Percentiles rank a stretch among this genome's conserved stretches.
Evolutionary conservation across 208 protist genomes (phyloP).

Genomic region (Crithidia sp.): DNA sequence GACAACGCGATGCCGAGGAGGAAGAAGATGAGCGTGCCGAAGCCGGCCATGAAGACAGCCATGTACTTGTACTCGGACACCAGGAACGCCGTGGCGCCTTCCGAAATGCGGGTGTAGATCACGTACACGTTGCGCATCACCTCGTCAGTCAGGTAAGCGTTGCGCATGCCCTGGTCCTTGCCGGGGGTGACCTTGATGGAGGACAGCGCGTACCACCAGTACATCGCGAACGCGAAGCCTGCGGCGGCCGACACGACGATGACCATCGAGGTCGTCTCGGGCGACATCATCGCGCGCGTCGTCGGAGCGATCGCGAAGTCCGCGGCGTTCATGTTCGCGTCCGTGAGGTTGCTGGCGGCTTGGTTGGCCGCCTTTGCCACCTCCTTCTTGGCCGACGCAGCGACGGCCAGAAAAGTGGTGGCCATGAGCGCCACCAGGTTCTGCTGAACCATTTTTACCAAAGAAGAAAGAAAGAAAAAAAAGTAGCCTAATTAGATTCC

Average conservation of each 20-base stretch:
- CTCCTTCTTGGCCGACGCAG: slow-evolving; percentile 4
- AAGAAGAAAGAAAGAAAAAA: slow-evolving; percentile 15
- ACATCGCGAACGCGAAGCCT: slow-evolving; percentile 81
- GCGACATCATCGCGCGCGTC: slow-evolving; percentile 39
- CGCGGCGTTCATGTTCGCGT: not conserved
- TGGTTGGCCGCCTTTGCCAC: not conserved
- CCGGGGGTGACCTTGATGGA: slow-evolving; percentile 62
- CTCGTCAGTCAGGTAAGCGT: slow-evolving; percentile 76
- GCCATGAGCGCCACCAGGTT: slow-evolving; percentile 5
- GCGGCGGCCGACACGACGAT: slow-evolving; percentile 60
- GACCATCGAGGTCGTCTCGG: slow-evolving; percentile 37
- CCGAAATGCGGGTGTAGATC: slow-evolving; percentile 79
- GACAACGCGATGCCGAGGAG: slow-evolving; percentile 76
- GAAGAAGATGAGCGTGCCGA: slow-evolving; percentile 76
- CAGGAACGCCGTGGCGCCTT: slow-evolving; percentile 84
- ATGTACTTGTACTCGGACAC: slow-evolving; percentile 89
- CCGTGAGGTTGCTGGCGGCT: not conserved
- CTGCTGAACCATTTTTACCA: slow-evolving; percentile 8
- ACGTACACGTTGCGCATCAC: slow-evolving; percentile 88
- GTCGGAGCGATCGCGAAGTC: slow-evolving; percentile 3
- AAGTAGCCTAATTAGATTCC: not conserved
- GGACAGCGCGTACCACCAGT: slow-evolving; percentile 81
- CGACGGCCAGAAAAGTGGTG: not conserved
- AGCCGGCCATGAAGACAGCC: slow-evolving; percentile 78
- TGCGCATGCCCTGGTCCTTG: slow-evolving; percentile 69